Evolutionary conservation across 768 basidiomycete genomes (phyloP), one percentile per base, ranked within the genome.

Genomic region (Hericium alpestre): DNA sequence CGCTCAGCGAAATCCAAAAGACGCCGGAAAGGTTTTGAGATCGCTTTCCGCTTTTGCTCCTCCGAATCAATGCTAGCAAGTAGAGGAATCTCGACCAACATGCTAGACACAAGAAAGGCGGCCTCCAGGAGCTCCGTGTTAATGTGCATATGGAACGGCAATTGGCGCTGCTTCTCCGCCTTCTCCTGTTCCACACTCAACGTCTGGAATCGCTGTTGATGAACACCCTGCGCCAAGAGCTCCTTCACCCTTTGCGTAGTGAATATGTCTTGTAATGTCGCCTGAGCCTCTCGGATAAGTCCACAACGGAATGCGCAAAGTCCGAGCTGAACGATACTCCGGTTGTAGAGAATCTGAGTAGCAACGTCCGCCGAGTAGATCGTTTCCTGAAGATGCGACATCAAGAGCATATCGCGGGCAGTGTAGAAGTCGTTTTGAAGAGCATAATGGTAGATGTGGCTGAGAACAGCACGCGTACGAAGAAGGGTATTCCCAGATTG

Each of bases 91-190:
- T 98, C 96, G 40, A 97, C 87, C 39, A 99, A 80, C 96, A 99
- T 99, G 73, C 94, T 97, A 15, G 92, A 94, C 16, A 96, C 93
- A 46, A 99, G 79, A 77, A 98, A 99, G 1, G 93, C 96, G 18
- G 94, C 94, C 71, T 98, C 96, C 56, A 98, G 76, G 9, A 99
- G 78, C 71, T 98, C 96, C 13, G 96, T 92, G 74, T 98, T 99
- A 73, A 98, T 93, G 72, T 99, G 96, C 88, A 98, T 90, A 71
- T 99, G 96, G 86, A 98, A 99, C 27, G 96, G 96, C 22, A 99
- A 79, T 65, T 97, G 92, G 38, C 96, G 82, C 62, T 93, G 87
- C 63, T 93, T 90, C 70, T 99, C 96, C 2, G 93, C 85, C 67
- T 93, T 90, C 70, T 99, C 96, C 72, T 99, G 96, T 70, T 99